A percentile compares a stretch with the other conserved stretches of the same genome.
Evolutionary conservation across 805 yeast species (phyloP).

Genomic region (Zygoascus tannicola): DNA sequence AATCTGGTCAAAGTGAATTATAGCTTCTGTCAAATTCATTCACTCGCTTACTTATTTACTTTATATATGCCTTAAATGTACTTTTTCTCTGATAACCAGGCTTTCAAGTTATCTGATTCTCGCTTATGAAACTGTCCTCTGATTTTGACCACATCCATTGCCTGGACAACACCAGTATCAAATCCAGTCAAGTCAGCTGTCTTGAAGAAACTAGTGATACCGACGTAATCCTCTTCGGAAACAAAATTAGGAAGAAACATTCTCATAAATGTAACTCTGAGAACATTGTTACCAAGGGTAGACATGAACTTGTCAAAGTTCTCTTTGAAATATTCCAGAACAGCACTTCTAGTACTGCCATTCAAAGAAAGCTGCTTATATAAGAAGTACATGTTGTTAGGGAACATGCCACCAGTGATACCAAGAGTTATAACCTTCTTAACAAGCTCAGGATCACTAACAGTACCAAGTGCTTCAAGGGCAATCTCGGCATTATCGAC

Average conservation of each 20-base stretch:
- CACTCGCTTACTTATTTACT: no score
- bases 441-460: conserved; percentile 32
- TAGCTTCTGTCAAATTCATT: no score
- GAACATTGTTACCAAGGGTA: conserved; percentile 65
- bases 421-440: conserved; percentile 34
- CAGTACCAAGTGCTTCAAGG: conserved; percentile 44
- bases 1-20: not conserved
- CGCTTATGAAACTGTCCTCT: conserved; percentile 44
- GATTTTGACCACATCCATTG: conserved; percentile 45
- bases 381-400: conserved; percentile 50
- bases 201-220: conserved; percentile 42
- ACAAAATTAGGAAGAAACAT: conserved; percentile 55
- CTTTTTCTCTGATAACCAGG: conserved; percentile 32
- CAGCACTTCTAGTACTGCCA: conserved; percentile 22
- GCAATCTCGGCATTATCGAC: conserved; percentile 52
- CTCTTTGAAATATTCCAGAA: conserved; percentile 60
- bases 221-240: conserved; percentile 41
- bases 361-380: not conserved
- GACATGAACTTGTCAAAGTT: conserved; percentile 66
- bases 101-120: conserved; percentile 34
- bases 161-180: conserved; percentile 48
- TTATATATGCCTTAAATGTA: no score
- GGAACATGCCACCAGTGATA: conserved; percentile 33
- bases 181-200: conserved; percentile 43
- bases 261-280: conserved; percentile 68